phyloP scores from a whole-genome alignment of 768 basidiomycete species.

The Inosperma sp. region DNA sequence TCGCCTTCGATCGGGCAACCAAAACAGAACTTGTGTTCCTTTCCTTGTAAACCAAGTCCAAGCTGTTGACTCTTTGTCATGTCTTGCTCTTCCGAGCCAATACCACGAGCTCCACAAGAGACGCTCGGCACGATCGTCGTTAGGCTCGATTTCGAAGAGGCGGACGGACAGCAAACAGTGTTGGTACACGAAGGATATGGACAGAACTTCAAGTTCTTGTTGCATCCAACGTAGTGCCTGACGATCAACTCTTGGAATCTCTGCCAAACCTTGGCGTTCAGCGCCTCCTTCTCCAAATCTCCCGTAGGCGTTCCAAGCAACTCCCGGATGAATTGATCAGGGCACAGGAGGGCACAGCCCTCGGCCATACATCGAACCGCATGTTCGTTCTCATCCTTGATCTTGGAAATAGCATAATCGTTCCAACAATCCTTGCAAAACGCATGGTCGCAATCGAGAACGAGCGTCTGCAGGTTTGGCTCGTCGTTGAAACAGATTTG shows the following conservation, averaged over 20 bases:
- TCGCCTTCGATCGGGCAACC: constrained; percentile 86
- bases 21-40: constrained; percentile 86
- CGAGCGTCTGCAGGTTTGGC: constrained; percentile 51
- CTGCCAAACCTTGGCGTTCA: constrained; percentile 48
- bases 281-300: constrained; percentile 27
- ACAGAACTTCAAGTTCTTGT: constrained; percentile 84
- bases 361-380: constrained; percentile 77
- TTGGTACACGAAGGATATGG: constrained; percentile 93
- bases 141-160: constrained; percentile 68
- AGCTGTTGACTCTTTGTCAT: constrained; percentile 32
- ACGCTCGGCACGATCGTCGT: constrained; percentile 85
- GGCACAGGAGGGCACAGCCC: constrained; percentile 59
- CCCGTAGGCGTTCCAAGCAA: constrained; percentile 37
- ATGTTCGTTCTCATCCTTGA: constrained; percentile 76
- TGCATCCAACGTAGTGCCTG: constrained; percentile 85
- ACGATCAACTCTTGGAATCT: constrained; percentile 87
- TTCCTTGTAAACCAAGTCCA: constrained; percentile 29
- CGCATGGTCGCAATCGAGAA: constrained; percentile 76
- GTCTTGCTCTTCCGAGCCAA: constrained; percentile 31
- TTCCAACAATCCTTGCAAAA: constrained; percentile 86
- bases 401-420: constrained; percentile 74
- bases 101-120: constrained; percentile 64
- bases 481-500: constrained; percentile 90
- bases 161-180: constrained; percentile 87
- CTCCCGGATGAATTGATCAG: constrained; percentile 57